phyloP scores from a whole-genome alignment of 257 asterid genomes.

The Solanum pennellii region DNA sequence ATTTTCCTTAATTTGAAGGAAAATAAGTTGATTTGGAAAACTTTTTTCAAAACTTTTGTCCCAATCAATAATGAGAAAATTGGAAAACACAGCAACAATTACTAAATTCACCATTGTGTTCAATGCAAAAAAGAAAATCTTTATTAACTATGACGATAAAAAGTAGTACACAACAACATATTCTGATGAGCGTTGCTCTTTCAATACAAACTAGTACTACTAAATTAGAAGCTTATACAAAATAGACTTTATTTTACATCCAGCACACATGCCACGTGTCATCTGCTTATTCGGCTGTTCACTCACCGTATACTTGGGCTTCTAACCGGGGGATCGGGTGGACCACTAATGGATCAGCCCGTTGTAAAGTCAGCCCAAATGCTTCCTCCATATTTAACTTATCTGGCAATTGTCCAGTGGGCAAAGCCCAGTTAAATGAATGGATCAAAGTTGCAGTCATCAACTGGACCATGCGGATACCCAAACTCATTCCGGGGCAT shows the following conservation, averaged over 20 bases:
- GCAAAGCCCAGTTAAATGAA: constrained; percentile 49
- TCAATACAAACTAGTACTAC: not conserved
- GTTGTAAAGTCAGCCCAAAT: constrained; percentile 65
- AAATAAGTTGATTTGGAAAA: too few relatives aligned
- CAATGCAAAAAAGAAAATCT: not conserved
- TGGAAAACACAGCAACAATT: not conserved
- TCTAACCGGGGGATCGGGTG: constrained; percentile 51
- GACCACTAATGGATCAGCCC: constrained; percentile 50
- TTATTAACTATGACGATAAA: not conserved
- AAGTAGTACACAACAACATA: not conserved
- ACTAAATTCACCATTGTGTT: not conserved
- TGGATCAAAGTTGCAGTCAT: constrained; percentile 64
- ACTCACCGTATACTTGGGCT: constrained; percentile 14
- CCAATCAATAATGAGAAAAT: too few relatives aligned
- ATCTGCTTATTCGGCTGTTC: not conserved
- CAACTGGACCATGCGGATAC: constrained; percentile 69
- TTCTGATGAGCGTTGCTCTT: not conserved
- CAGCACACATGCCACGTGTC: not conserved
- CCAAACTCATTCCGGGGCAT: constrained; percentile 74
- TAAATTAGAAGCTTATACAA: not conserved
- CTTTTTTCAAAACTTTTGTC: too few relatives aligned
- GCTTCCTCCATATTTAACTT: constrained; percentile 72
- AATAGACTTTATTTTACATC: not conserved
- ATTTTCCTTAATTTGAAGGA: too few relatives aligned
- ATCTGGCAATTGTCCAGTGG: constrained; percentile 24